Evolutionary conservation across 805 yeast species (phyloP).

Genomic region (Candida krabiensis): DNA sequence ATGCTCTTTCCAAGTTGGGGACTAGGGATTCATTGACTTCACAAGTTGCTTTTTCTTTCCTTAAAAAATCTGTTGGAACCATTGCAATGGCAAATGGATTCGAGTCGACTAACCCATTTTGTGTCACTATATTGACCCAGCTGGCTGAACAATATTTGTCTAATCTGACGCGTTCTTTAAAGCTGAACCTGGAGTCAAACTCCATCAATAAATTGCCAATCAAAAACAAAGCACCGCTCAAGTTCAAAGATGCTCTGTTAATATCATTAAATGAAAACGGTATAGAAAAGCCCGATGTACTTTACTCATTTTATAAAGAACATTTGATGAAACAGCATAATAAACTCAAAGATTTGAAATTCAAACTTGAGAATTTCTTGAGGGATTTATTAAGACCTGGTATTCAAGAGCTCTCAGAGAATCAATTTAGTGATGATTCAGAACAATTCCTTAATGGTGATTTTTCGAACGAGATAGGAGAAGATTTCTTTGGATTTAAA

Average conservation of each 20-base stretch:
- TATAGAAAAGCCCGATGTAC: constrained; percentile 70
- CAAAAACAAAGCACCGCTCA: constrained; percentile 22
- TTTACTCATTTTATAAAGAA: constrained; percentile 73
- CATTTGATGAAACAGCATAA: constrained; percentile 65
- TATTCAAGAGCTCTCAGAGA: constrained; percentile 66
- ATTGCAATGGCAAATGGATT: constrained; percentile 90
- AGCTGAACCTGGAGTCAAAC: constrained; percentile 66
- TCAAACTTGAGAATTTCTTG: constrained; percentile 66
- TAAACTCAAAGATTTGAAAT: constrained; percentile 67
- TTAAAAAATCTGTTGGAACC: constrained; percentile 71
- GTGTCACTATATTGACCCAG: constrained; percentile 77
- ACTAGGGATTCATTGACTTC: constrained; percentile 64
- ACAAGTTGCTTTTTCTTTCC: constrained; percentile 62
- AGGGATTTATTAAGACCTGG: constrained; percentile 83
- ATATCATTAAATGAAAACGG: constrained; percentile 84
- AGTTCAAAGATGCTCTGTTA: constrained; percentile 47
- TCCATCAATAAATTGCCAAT: constrained; percentile 42
- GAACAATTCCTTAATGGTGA: constrained; percentile 95
- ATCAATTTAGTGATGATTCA: constrained; percentile 82
- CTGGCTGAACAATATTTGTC: constrained; percentile 78
- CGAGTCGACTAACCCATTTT: constrained; percentile 76
- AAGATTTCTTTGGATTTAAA: constrained; percentile 95
- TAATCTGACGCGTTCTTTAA: constrained; percentile 70
- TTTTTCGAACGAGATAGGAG: constrained; percentile 90
- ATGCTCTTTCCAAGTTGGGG: constrained; percentile 70